A percentile compares a stretch with the other conserved stretches of the same genome.
These are phyloP conservation scores for Daldinia bambusicola DNA, from an alignment of 495 filamentous ascomycete species.

Conservation along the genomic window DNA sequence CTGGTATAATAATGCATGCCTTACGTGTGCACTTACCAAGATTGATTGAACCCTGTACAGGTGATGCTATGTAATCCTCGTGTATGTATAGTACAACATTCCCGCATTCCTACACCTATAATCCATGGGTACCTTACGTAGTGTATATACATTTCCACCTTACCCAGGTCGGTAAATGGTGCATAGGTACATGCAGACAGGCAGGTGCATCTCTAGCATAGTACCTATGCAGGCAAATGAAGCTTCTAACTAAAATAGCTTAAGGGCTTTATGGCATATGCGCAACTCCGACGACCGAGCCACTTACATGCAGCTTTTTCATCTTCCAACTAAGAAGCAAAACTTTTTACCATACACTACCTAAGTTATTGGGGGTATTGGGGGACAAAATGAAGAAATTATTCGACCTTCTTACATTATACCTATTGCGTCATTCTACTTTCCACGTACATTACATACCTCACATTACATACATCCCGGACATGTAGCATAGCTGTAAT, in stretches of 20 bases:
- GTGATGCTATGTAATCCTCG: not conserved
- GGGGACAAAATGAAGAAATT: not conserved
- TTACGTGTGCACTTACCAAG: not conserved
- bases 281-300: slow-evolving; percentile 20
- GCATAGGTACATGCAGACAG: not conserved
- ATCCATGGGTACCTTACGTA: not conserved
- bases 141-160: not conserved
- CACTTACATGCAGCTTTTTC: not conserved
- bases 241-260: slow-evolving; percentile 24
- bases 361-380: too few relatives aligned
- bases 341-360: not conserved
- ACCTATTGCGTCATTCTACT: slow-evolving; percentile 26
- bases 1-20: slow-evolving; percentile 8
- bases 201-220: too few relatives aligned
- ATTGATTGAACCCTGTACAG: too few relatives aligned
- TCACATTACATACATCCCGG: too few relatives aligned
- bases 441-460: not conserved
- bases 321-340: not conserved
- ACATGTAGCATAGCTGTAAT: too few relatives aligned
- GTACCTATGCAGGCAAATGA: slow-evolving; percentile 19
- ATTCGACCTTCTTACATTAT: not conserved
- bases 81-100: not conserved
- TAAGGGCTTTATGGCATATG: slow-evolving; percentile 3
- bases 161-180: slow-evolving; percentile 8
- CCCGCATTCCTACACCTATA: not conserved